A percentile compares a stretch with the other conserved stretches of the same genome.
Evolutionary conservation across 805 yeast genomes (phyloP).

Genomic region (Torulaspora maleeae): DNA sequence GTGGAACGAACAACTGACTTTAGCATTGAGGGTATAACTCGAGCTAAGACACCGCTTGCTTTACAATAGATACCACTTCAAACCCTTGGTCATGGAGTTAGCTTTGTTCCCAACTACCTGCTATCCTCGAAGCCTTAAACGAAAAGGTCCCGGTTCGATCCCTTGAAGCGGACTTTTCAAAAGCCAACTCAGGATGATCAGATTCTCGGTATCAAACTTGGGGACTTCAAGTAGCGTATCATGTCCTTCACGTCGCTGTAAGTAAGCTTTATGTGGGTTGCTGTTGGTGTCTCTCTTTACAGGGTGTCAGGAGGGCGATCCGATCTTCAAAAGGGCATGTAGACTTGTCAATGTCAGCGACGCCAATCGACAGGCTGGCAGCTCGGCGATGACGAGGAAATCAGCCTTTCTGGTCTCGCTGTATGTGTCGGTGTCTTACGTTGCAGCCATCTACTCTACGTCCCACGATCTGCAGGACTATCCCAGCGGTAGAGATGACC

Average conservation of each 20-base stretch:
- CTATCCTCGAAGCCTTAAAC: not conserved
- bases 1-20: not conserved
- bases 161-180: not conserved
- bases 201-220: not conserved
- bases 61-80: not conserved
- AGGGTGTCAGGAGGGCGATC: not conserved
- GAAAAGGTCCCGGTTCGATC: not conserved
- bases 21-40: not conserved
- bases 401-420: slow-evolving; percentile 14
- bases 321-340: not conserved
- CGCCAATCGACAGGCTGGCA: not conserved
- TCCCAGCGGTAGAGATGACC: slow-evolving; percentile 31
- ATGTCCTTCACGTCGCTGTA: no score
- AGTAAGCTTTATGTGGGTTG: not conserved
- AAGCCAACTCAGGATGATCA: not conserved
- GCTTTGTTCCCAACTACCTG: not conserved
- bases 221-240: no score
- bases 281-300: not conserved
- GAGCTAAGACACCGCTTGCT: not conserved
- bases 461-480: slow-evolving; percentile 18
- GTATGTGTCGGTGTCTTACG: slow-evolving; percentile 30
- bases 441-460: slow-evolving; percentile 24
- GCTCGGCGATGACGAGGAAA: not conserved
- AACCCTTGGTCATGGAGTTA: not conserved
- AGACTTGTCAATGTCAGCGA: not conserved